These are phyloP conservation scores for Arthroderma sp. DNA, from an alignment of 2,329 filamentous ascomycete species.

Conservation along the genomic window DNA sequence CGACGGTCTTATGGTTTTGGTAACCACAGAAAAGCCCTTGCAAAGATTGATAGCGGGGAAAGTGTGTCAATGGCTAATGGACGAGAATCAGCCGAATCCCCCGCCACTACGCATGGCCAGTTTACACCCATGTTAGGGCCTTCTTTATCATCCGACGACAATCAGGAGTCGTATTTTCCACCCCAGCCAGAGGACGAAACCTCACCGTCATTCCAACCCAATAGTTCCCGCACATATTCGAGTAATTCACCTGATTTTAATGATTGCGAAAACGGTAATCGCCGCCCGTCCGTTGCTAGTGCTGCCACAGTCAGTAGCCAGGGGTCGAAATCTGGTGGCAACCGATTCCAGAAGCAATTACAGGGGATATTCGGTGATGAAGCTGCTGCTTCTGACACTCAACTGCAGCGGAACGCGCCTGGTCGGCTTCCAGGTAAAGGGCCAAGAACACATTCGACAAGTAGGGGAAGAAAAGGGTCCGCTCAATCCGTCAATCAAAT, in stretches of 20 bases:
- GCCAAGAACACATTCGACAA: constrained; percentile 13
- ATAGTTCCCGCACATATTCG: constrained; percentile 22
- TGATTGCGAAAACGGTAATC: constrained; percentile 43
- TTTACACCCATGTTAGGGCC: too few species aligned
- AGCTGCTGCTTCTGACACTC: constrained; percentile 5
- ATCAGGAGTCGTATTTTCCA: too few species aligned
- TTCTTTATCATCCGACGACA: too few species aligned
- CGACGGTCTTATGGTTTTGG: constrained; percentile 13
- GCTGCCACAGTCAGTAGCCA: constrained; percentile 69
- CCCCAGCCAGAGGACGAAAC: constrained; percentile 18
- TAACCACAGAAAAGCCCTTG: constrained; percentile 4
- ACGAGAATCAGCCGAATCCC: background rate
- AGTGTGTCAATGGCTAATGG: too few species aligned
- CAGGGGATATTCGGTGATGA: constrained; percentile 85
- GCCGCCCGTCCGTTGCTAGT: constrained; percentile 71
- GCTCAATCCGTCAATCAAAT: constrained; percentile 50
- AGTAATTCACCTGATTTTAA: constrained; percentile 5
- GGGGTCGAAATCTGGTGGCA: constrained; percentile 50
- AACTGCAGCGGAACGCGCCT: constrained; percentile 5
- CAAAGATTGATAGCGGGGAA: background rate
- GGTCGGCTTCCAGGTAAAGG: constrained; percentile 4
- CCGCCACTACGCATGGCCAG: too few species aligned
- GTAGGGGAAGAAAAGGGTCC: constrained; percentile 70
- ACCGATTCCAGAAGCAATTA: constrained; percentile 59
- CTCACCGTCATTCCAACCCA: constrained; percentile 51